Base-by-base conservation (phyloP, 768 basidiomycete species). In the Trametes meyenii region DNA sequence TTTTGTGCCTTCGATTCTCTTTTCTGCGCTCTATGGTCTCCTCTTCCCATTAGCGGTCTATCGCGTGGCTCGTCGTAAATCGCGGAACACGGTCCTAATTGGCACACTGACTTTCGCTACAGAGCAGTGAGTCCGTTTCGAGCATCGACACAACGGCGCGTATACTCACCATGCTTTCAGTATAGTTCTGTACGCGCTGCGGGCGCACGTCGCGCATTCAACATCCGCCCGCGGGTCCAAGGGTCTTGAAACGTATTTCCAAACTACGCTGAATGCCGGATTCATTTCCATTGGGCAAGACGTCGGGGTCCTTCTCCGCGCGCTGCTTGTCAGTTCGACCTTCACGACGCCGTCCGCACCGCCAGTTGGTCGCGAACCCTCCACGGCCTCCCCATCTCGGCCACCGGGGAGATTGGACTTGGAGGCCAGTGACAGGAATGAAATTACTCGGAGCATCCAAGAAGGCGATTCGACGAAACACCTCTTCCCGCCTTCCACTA, bases 1-100 rank as follows among this genome's bases (percentile, higher is more conserved):
- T 56, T 66, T 69, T 44, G 67, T 50, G 8, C 71, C 71, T 8
- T 69, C 69, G 14, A 66, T 71, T 43, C 14, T 72, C 12, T 71
- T 72, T 60, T 46, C 65, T 3, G 35, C 62, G 5, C 50, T 62
- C 5, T 71, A 69, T 49, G 67, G 39, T 7, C 33, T 64, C 19
- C 58, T 69, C 17, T 26, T 64, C 17, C 63, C 67, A 11, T 19
- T 68, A 16, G 54, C 52, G 13, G 5, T 67, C 17, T 67, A 58
- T 51, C 66, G 70, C 12, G n/a, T 62, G 8, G 39, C 48, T 26
- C 21, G 49, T 17, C 44, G 21, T 11, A 16, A 26, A 6, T 66
- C 68, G 17, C 60, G 69, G 21, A 69, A 63, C 11, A 11, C 55
- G 7, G 24, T 62, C 8, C n/a, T 60, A 16, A 12, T 70, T 13